Base-by-base conservation (phyloP, 352 stramenopile genomes). In the Thalassiosira oceanica region DNA sequence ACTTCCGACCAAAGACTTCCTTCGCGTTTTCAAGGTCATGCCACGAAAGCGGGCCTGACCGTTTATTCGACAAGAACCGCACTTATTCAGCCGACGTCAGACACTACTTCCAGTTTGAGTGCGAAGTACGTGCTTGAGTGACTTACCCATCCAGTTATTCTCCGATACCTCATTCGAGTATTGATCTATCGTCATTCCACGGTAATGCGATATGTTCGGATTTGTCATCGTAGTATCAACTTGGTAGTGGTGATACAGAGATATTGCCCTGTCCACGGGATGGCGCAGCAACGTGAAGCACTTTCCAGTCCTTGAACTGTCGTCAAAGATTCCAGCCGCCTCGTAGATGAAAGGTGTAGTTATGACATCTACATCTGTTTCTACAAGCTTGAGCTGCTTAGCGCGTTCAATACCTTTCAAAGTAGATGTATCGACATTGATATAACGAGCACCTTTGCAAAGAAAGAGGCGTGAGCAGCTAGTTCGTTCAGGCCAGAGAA, bases 131-230 rank as follows among this genome's bases (percentile, higher is more conserved):
- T n/a, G n/a, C n/a, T n/a, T n/a, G n/a, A n/a, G n/a, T n/a, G n/a
- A n/a, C n/a, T n/a, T n/a, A n/a, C n/a, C n/a, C 72, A 81, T 81
- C 72, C 72, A 81, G 56, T 81, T 81, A 41, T 70, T 78, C 29
- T 77, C 63, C 21, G 37, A 49, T 4, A 61, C 37, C 26, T 43
- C 48, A 15, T 62, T 42, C 15, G 64, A 42, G 48, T 61, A 76
- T 23, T 81, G 51, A 33, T 78, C 64, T 18, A 81, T 78, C 36
- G 65, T 65, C 60, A 81, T 51, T 11, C 45, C 61, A 39, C 53
- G 27, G 53, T 73, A 80, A 37, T 67, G 41, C 21, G 39, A 28
- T 54, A 35, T 63, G 26, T 51, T 60, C 16, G 35, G 43, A 35
- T 58, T 77, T 8, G 31, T n/a, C 8, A 20, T 33, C 8, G 21